These are phyloP conservation scores for Auriculariales sp. DNA, from an alignment of 768 basidiomycete genomes.

Conservation along the genomic window DNA sequence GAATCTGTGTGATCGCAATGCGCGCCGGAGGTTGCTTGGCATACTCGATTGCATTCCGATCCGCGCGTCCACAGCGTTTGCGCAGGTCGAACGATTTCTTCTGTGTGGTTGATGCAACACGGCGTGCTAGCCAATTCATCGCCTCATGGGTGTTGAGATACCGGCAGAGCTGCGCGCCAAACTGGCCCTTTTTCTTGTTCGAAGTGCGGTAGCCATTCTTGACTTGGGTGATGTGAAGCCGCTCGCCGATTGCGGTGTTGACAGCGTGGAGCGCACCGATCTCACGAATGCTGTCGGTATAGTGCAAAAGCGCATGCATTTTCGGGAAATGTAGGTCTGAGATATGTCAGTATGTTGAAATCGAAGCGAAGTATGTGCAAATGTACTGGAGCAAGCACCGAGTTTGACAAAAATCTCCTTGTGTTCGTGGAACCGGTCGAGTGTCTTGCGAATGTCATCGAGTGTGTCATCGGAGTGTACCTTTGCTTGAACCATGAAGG, in stretches of 20 bases:
- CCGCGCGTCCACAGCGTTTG: background rate
- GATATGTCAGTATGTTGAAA: too few relatives aligned
- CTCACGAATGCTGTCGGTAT: constrained; percentile 5
- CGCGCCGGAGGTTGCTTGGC: background rate
- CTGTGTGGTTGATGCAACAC: background rate
- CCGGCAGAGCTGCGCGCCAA: background rate
- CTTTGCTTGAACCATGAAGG: constrained; percentile 12
- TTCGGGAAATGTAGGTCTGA: constrained; percentile 15
- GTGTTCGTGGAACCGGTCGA: background rate
- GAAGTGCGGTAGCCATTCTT: background rate
- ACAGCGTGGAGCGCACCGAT: constrained; percentile 12
- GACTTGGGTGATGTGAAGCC: constrained; percentile 8
- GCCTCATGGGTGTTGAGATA: background rate
- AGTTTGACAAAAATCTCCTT: constrained; percentile 3
- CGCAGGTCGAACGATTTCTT: background rate
- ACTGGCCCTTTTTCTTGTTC: background rate
- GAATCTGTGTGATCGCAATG: background rate
- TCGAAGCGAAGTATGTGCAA: background rate
- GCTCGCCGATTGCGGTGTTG: constrained; percentile 15
- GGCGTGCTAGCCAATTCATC: background rate
- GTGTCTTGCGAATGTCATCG: background rate
- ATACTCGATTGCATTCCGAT: background rate
- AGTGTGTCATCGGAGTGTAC: constrained; percentile 8
- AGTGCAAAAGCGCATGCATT: constrained; percentile 12
- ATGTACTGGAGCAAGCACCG: constrained; percentile 4